Evolutionary conservation across 2,329 filamentous ascomycete species (phyloP).

Genomic region (Monosporascus sp.): DNA sequence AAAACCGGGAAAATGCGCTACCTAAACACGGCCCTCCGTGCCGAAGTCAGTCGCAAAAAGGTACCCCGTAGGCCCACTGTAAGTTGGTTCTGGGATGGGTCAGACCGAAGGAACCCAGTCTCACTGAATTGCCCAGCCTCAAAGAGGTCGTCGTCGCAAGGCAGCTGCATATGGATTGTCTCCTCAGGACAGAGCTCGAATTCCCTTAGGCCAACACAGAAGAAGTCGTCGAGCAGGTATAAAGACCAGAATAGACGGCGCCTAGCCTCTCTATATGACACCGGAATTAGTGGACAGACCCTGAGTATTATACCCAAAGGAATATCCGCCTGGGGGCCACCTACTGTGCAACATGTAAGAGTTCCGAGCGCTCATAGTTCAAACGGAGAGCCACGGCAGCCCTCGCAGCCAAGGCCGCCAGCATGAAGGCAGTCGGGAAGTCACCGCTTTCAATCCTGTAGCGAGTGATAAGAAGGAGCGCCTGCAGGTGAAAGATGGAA

Average conservation of each 20-base stretch:
- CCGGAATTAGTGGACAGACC: neutral
- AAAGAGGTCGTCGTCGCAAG: conserved; percentile 29
- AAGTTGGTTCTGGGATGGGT: conserved; percentile 7
- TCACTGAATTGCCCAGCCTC: conserved; percentile 16
- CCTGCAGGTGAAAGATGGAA: conserved; percentile 27
- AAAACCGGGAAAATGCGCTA: conserved; percentile 1
- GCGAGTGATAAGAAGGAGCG: conserved; percentile 24
- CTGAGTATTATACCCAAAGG: neutral
- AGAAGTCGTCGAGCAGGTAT: conserved; percentile 34
- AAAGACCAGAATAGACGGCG: conserved; percentile 35
- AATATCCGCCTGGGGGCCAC: neutral
- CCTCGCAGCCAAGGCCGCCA: conserved; percentile 28
- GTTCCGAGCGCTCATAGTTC: conserved; percentile 32
- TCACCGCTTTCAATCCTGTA: conserved; percentile 27
- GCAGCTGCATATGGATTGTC: conserved; percentile 32
- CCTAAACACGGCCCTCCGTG: conserved; percentile 24
- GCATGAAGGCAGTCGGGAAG: conserved; percentile 30
- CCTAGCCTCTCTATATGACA: conserved; percentile 23
- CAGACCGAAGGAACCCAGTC: conserved; percentile 17
- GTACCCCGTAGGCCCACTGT: conserved; percentile 17
- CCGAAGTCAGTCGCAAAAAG: conserved; percentile 20
- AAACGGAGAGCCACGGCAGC: conserved; percentile 32
- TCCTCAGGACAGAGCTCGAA: conserved; percentile 35
- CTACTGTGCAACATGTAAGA: conserved; percentile 25
- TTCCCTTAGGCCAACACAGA: conserved; percentile 35